Percentiles rank a stretch among this genome's conserved stretches.
Conservation (phyloP, 1,284 basidiomycete species). For the Sanghuangporus baumii region DNA sequence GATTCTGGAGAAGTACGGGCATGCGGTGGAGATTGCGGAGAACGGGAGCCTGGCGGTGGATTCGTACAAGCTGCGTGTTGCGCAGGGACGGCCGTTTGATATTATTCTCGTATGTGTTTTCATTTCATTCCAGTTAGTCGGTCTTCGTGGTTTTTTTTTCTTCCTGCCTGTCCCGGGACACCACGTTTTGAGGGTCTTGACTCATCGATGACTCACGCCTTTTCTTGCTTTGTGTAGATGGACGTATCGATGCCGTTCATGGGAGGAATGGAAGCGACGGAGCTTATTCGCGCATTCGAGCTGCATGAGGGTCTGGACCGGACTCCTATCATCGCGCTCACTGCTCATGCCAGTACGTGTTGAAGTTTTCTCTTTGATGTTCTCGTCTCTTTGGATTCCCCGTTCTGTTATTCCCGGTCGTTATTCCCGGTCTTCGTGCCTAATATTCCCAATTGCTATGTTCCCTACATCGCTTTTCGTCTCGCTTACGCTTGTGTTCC, state of each 20-base stretch:
- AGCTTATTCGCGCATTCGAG: conserved; percentile 80
- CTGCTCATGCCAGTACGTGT: conserved; percentile 80
- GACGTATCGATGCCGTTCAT: conserved; percentile 98
- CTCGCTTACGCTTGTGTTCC: no score
- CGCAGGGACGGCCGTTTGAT: conserved; percentile 73
- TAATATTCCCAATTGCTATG: no score
- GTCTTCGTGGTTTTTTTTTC: neutral
- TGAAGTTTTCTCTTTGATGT: conserved; percentile 12
- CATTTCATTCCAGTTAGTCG: neutral
- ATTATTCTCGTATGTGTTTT: conserved; percentile 69
- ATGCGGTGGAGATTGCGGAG: conserved; percentile 95
- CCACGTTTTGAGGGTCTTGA: conserved; percentile 3
- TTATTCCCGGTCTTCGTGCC: no score
- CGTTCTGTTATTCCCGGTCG: no score
- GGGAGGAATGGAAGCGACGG: conserved; percentile 90
- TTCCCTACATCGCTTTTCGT: no score
- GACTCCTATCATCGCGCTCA: conserved; percentile 94
- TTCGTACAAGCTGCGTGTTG: conserved; percentile 76
- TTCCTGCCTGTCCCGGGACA: neutral
- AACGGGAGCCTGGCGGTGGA: conserved; percentile 92
- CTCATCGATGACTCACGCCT: neutral
- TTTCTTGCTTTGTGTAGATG: conserved; percentile 58
- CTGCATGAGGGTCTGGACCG: conserved; percentile 63
- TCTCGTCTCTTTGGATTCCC: no score
- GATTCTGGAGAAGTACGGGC: conserved; percentile 95